Percentiles rank a stretch among this genome's conserved stretches.
Evolutionary conservation across 73 alveolate species (phyloP).

Genomic region (Paraurostyla sp.): DNA sequence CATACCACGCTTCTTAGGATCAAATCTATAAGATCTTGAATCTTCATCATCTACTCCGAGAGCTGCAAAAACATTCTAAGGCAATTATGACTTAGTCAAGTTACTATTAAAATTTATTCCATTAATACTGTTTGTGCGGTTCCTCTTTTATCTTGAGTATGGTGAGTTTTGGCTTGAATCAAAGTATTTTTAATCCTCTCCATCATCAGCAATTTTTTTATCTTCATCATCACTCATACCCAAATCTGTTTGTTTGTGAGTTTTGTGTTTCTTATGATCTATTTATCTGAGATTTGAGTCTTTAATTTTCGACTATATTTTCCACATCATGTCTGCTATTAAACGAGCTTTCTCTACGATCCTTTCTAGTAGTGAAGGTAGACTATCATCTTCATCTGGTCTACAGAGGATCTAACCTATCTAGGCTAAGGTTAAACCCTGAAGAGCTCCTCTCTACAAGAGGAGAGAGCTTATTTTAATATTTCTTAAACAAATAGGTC

Average conservation of each 20-base stretch:
- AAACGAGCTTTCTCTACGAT: constrained; percentile 80
- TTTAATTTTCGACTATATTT: constrained; percentile 29
- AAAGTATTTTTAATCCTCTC: background rate
- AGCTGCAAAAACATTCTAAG: background rate
- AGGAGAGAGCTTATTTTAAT: constrained; percentile 91
- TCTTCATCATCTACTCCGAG: background rate
- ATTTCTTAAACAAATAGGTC: constrained; percentile 96
- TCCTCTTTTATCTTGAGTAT: background rate
- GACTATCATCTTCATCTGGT: constrained; percentile 85
- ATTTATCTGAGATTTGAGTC: constrained; percentile 29
- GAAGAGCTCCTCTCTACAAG: constrained; percentile 90
- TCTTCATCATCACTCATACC: background rate
- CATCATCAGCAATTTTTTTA: background rate
- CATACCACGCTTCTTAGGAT: constrained; percentile 51
- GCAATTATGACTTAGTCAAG: background rate
- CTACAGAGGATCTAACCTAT: constrained; percentile 88
- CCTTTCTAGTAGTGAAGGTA: constrained; percentile 81
- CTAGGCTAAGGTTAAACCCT: constrained; percentile 91
- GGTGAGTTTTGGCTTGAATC: background rate
- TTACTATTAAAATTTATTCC: background rate
- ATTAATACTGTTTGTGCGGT: background rate
- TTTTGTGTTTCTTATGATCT: background rate
- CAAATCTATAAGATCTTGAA: background rate
- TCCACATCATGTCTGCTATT: constrained; percentile 66
- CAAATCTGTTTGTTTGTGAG: background rate